Evolutionary conservation across 2,329 filamentous ascomycete genomes (phyloP).

Genomic region (Clonostachys solani): DNA sequence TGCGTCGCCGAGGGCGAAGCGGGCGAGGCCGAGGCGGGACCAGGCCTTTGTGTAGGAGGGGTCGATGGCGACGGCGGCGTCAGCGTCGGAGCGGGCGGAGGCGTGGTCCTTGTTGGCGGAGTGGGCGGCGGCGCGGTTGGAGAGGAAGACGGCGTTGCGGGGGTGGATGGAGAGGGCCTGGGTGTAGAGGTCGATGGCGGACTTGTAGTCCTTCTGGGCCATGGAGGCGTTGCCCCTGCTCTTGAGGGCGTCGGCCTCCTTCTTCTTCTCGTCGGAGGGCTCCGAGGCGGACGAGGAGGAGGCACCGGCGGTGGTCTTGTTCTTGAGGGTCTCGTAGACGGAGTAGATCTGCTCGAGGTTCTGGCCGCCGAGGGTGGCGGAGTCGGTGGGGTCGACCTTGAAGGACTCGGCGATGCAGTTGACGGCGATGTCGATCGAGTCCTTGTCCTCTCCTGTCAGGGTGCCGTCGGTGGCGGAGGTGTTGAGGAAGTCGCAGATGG

Average conservation of each 20-base stretch:
- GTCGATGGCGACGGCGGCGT: constrained; percentile 83
- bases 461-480: constrained; percentile 85
- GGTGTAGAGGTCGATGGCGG: constrained; percentile 83
- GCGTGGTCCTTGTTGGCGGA: constrained; percentile 80
- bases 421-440: constrained; percentile 89
- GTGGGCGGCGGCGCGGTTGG: constrained; percentile 93
- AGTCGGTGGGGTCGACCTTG: constrained; percentile 83
- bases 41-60: constrained; percentile 96
- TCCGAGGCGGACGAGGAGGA: constrained; percentile 21
- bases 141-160: constrained; percentile 91
- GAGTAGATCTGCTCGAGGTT: constrained; percentile 88
- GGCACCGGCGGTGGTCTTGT: constrained; percentile 32
- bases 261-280: constrained; percentile 56
- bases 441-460: constrained; percentile 79
- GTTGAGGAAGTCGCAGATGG: constrained; percentile 92
- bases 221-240: constrained; percentile 90
- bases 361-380: constrained; percentile 78
- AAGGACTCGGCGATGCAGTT: constrained; percentile 95
- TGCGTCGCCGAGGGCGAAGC: constrained; percentile 87
- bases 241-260: constrained; percentile 85
- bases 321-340: constrained; percentile 92
- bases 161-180: constrained; percentile 79
- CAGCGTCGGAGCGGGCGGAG: constrained; percentile 80
- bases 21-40: constrained; percentile 86
- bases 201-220: constrained; percentile 84